Evolutionary conservation across 371 early-diverging fungal species (phyloP), one percentile per base, ranked within the genome.

Genomic region (Circinella minor): DNA sequence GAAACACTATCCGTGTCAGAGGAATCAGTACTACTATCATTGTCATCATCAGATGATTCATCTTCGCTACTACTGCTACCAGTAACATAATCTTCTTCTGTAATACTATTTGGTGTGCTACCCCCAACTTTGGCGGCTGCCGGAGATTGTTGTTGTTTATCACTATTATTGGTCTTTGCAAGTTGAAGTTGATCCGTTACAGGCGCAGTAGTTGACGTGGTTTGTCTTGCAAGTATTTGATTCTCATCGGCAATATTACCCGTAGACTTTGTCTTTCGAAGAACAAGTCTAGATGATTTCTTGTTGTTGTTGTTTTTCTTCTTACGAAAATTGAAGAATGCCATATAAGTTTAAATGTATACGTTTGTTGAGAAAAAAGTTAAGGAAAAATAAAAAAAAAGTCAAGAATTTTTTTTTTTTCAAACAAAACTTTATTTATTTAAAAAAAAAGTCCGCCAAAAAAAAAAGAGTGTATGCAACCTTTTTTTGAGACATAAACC

Each of bases 211-310:
- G 46, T 20, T 27, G 63, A 36, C 8, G 20, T 34, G 4, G 57
- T 7, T 57, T 51, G 51, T 51, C 51, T 14, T 13, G 51, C 4
- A n/a, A 9, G 15, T 47, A n/a, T 51, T n/a, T 51, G 51, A n/a
- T 55, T 43, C 18, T 66, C 46, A 9, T 43, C 66, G 36, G 43
- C 39, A 18, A 71, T 66, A 36, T 66, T 71, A 38, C 71, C 71
- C 7, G 67, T 71, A 1, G 71, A 71, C 61, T 71, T 71, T 17
- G 71, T 71, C 61, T 66, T 71, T 43, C 71, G 71, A 13, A 71
- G 63, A 51, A 1, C 51, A 51, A 43, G 3, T 13, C 51, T 8
- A 13, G n/a, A n/a, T 51, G n/a, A 7, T 17, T 61, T 43, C 11
- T 6, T 65, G 36, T 20, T 48, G 46, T 6, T 65, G 36, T 20